Base-by-base conservation (phyloP, 768 basidiomycete species). In the Pisolithus orientalis region DNA sequence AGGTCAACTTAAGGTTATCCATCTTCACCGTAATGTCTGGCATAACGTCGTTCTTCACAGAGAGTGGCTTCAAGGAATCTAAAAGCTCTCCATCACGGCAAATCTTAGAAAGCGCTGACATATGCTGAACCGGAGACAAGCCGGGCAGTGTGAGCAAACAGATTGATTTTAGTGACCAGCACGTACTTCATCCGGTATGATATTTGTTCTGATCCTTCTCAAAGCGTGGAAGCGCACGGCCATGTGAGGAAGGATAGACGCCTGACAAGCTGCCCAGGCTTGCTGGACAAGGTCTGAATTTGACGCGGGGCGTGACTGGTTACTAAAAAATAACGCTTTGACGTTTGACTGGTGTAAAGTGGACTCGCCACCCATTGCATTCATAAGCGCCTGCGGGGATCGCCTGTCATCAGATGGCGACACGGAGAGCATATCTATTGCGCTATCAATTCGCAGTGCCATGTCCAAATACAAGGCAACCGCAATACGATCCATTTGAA, bases 401-500 rank as follows among this genome's bases (percentile, higher is more conserved):
- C 66, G 56, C 25, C 74, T 72, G 32, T 53, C 32, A 24, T 17
- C 39, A 1, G 11, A 52, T 21, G 38, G 80, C 10, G 59, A 44
- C 2, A 66, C 46, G 0, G 77, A 77, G 6, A 75, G 55, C 43
- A 79, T 53, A 44, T 82, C 77, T 28, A 77, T 68, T 1, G 63
- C 78, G 14, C 51, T 51, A 11, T 45, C 50, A 10, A 78, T 67
- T 9, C 59, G 62, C 10, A 77, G 49, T 0, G 61, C 64, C 6
- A 70, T 45, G 51, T 82, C 80, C 11, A 61, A 44, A 57, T 65
- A 68, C 14, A 83, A 55, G 1, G 76, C 64, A 5, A 69, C 53
- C 0, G 71, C 68, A 0, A 81, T 57, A 32, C 65, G 67, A 55
- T 80, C 80, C 77, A 79, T 76, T 28, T 64, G 59, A 43, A 82